Percentiles rank a stretch among this genome's conserved stretches.
Evolutionary conservation across 441 rosid species (phyloP).

Genomic region (Manihot esculenta): DNA sequence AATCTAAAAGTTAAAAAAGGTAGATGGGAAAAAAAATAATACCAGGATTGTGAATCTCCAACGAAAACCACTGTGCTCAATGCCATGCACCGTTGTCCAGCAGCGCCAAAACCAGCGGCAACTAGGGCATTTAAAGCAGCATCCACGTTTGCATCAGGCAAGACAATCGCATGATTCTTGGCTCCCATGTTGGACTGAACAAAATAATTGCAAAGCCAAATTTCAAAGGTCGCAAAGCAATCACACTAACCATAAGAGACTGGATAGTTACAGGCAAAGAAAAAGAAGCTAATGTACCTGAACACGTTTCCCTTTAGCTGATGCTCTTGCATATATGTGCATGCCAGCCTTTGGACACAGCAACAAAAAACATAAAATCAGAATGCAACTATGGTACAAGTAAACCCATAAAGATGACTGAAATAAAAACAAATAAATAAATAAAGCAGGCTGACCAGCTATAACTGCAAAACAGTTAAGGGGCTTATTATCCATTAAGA

Average conservation of each 20-base stretch:
- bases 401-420: not conserved
- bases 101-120: slow-evolving; percentile 99
- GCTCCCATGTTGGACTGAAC: slow-evolving; percentile 96
- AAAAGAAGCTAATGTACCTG: slow-evolving; percentile 47
- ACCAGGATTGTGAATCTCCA: slow-evolving; percentile 74
- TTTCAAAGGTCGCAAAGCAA: slow-evolving; percentile 13
- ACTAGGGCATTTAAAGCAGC: slow-evolving; percentile 80
- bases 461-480: not conserved
- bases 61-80: slow-evolving; percentile 89
- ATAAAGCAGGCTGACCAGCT: not conserved
- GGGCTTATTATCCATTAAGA: not conserved
- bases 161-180: slow-evolving; percentile 83
- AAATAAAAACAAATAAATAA: not conserved
- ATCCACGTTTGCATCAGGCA: slow-evolving; percentile 83
- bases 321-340: slow-evolving; percentile 88
- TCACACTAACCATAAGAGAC: slow-evolving; percentile 2
- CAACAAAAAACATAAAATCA: slow-evolving; percentile 20
- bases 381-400: not conserved
- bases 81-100: slow-evolving; percentile 99
- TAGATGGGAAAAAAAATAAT: slow-evolving; percentile 8
- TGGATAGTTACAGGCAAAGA: not conserved
- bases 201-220: slow-evolving; percentile 19
- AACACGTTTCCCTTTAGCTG: slow-evolving; percentile 95
- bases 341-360: slow-evolving; percentile 74
- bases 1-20: not conserved